These are phyloP conservation scores for Dipteronia sinensis DNA, from an alignment of 345 rosid species.

Conservation along the genomic window DNA sequence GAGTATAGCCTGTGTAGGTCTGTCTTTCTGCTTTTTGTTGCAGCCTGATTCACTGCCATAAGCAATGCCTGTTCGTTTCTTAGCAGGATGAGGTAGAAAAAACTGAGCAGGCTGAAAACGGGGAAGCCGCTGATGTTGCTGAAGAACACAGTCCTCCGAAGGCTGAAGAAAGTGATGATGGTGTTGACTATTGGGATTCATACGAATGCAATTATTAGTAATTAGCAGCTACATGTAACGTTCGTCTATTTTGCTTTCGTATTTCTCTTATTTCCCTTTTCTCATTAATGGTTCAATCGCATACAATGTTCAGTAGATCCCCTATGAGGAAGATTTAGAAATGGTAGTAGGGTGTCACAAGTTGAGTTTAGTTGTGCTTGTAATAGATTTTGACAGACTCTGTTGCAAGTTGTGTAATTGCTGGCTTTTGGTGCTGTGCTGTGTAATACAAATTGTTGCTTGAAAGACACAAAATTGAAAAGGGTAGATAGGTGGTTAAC, in stretches of 20 bases:
- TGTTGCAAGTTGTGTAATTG: neutral
- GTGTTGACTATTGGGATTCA: conserved; percentile 31
- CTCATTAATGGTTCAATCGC: neutral
- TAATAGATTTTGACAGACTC: neutral
- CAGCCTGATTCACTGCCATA: neutral
- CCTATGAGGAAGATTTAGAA: neutral
- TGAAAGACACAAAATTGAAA: neutral
- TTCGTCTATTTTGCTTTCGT: neutral
- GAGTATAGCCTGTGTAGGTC: neutral
- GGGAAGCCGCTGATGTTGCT: conserved; percentile 25
- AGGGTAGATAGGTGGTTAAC: conserved; percentile 1
- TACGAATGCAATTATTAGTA: conserved; percentile 30
- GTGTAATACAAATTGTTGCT: neutral
- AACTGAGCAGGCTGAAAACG: conserved; percentile 27
- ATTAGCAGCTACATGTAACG: neutral
- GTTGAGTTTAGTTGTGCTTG: neutral
- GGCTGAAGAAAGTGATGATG: conserved; percentile 30
- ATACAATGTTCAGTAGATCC: neutral
- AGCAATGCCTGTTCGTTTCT: neutral
- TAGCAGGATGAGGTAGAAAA: conserved; percentile 46
- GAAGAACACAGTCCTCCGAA: conserved; percentile 32
- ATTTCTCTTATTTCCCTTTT: neutral
- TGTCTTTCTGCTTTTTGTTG: neutral
- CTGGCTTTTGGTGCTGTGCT: neutral
- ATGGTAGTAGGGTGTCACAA: neutral